These are phyloP conservation scores for Alternaria angustiovoidea DNA, from an alignment of 2,329 filamentous ascomycete species.

Conservation along the genomic window DNA sequence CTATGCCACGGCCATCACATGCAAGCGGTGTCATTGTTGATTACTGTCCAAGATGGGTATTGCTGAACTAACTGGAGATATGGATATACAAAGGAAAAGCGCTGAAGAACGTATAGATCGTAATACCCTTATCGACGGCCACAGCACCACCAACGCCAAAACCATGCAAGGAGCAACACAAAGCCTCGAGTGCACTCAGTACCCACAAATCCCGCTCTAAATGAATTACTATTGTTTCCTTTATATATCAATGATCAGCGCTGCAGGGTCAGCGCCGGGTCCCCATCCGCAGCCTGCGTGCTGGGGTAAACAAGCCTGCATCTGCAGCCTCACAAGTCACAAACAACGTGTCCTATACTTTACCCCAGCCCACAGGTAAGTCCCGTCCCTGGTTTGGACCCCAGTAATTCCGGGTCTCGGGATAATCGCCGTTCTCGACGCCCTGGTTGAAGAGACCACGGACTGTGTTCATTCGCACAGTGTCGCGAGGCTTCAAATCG, in stretches of 20 bases:
- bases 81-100: not conserved
- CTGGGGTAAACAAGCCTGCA: constrained; percentile 5
- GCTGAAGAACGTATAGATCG: not conserved
- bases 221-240: constrained; percentile 3
- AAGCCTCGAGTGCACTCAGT: not conserved
- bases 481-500: constrained; percentile 47
- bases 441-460: constrained; percentile 48
- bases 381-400: constrained; percentile 44
- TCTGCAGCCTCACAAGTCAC: constrained; percentile 14
- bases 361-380: constrained; percentile 47
- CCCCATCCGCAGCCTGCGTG: constrained; percentile 12
- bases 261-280: constrained; percentile 19
- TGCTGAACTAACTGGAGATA: not conserved
- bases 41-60: not conserved
- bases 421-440: constrained; percentile 51
- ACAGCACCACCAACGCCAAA: constrained; percentile 11
- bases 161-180: constrained; percentile 7
- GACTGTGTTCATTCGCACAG: constrained; percentile 42
- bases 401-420: constrained; percentile 51
- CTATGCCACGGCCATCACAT: not conserved
- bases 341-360: constrained; percentile 34
- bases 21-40: not conserved
- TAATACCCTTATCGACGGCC: not conserved
- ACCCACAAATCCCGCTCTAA: not conserved
- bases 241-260: not conserved